Percentiles rank a stretch among this genome's conserved stretches.
phyloP scores from a whole-genome alignment of 1,284 basidiomycete species.

The Trichosporon coremiiforme region DNA sequence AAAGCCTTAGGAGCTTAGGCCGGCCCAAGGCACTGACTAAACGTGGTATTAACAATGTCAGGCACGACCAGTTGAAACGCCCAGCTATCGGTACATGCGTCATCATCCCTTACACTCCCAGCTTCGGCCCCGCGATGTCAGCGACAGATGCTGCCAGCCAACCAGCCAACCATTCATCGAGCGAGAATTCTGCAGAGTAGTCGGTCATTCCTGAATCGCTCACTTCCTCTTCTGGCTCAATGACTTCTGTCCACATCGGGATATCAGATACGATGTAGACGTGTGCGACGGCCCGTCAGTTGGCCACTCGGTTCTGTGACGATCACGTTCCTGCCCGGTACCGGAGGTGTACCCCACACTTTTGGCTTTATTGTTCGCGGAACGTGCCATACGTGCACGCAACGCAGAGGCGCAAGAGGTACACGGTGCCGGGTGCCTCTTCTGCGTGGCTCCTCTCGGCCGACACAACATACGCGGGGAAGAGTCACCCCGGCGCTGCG shows the following conservation, averaged over 20 bases:
- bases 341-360: not conserved
- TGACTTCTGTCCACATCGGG: not conserved
- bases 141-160: no score
- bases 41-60: not conserved
- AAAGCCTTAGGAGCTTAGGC: not conserved
- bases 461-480: not conserved
- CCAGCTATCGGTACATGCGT: not conserved
- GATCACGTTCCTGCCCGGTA: not conserved
- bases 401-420: no score
- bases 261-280: not conserved
- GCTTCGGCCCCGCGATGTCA: not conserved
- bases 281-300: no score
- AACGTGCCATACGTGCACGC: not conserved
- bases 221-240: not conserved
- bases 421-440: no score
- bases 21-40: not conserved
- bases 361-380: constrained; percentile 1
- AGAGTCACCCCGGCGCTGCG: not conserved
- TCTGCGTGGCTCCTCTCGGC: not conserved
- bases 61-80: not conserved
- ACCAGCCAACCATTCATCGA: no score
- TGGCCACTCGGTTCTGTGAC: not conserved
- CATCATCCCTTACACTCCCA: not conserved
- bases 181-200: no score
- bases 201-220: not conserved